Base-by-base conservation (phyloP, 2,329 filamentous ascomycete genomes). In the Talaromyces sp. region DNA sequence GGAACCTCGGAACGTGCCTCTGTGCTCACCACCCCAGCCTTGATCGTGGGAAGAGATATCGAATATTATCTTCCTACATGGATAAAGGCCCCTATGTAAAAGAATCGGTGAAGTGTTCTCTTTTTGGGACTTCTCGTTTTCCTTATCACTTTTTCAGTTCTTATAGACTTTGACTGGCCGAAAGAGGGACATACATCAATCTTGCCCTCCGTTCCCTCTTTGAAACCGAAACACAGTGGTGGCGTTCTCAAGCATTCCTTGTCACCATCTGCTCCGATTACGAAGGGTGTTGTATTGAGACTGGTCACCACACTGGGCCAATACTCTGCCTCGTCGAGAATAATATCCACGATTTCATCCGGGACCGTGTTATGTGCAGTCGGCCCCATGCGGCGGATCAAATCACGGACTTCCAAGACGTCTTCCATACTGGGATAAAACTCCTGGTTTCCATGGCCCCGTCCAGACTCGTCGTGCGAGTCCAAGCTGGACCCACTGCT, bases 51-150 rank as follows among this genome's bases (percentile, higher is more conserved):
- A 73, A 6, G 65, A 63, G 17, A 77, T 65, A 8, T 65, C 65
- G 51, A 77, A 77, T 22, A 72, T 57, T 15, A 77, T 74, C 55
- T 77, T 77, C 28, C 75, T 74, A 44, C 75, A 77, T 22, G 75
- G 75, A 57, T 76, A 72, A 17, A 62, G 55, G 11, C 70, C 69
- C 32, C 75, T 70, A 58, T 76, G 72, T 5, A 74, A 70, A 4
- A 77, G 66, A 17, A 68, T 49, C 25, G 51, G 52, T 8, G 55
- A 42, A n/a, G 25, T 4, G 9, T 51, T 22, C 22, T 57, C 19
- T 10, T 32, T n/a, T 11, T 42, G n/a, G n/a, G 58, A 42, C 22
- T 22, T 13, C 5, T 60, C 25, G 11, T 25, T 56, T 11, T 17
- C 25, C 3, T 53, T 13, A 47, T 42, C 22, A 8, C 25, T 44